Conservation (phyloP, 805 yeast genomes). For the Candida adriatica region DNA sequence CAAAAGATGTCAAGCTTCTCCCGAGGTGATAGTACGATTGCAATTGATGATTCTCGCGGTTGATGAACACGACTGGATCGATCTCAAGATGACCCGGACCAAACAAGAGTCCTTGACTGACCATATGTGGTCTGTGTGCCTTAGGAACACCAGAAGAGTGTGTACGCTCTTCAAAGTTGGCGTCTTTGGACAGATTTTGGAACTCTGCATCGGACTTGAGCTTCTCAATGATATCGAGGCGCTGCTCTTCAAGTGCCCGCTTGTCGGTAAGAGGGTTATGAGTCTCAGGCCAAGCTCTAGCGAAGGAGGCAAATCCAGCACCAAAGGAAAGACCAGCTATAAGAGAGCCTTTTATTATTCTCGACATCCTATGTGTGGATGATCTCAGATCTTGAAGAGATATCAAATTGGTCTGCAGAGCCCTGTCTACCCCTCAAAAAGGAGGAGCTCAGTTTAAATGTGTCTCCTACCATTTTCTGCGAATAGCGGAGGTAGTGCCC, state of each 20-base stretch:
- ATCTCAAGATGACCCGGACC: constrained; percentile 64
- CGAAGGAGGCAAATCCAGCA: constrained; percentile 22
- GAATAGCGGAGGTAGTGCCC: too few species aligned
- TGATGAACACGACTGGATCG: constrained; percentile 64
- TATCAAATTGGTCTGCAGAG: too few species aligned
- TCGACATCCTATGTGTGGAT: too few species aligned
- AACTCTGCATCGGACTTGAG: constrained; percentile 25
- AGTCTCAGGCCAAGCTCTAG: constrained; percentile 21
- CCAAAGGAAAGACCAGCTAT: constrained; percentile 15
- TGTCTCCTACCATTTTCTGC: too few species aligned
- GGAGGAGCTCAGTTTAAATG: too few species aligned
- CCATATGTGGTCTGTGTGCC: constrained; percentile 56
- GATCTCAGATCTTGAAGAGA: too few species aligned
- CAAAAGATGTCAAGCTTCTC: constrained; percentile 51
- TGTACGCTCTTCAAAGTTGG: constrained; percentile 20
- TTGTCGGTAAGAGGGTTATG: constrained; percentile 11
- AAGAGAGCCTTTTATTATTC: constrained; percentile 12
- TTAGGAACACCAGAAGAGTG: constrained; percentile 46
- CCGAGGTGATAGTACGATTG: constrained; percentile 72
- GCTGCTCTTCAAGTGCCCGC: constrained; percentile 17
- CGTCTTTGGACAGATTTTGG: constrained; percentile 18
- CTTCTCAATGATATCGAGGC: constrained; percentile 21
- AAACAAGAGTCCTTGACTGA: constrained; percentile 63
- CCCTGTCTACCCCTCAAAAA: too few species aligned
- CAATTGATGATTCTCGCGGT: constrained; percentile 44